A percentile compares a stretch with the other conserved stretches of the same genome.
phyloP scores from a whole-genome alignment of 2,329 filamentous ascomycete species.

The Beauveria varroae region DNA sequence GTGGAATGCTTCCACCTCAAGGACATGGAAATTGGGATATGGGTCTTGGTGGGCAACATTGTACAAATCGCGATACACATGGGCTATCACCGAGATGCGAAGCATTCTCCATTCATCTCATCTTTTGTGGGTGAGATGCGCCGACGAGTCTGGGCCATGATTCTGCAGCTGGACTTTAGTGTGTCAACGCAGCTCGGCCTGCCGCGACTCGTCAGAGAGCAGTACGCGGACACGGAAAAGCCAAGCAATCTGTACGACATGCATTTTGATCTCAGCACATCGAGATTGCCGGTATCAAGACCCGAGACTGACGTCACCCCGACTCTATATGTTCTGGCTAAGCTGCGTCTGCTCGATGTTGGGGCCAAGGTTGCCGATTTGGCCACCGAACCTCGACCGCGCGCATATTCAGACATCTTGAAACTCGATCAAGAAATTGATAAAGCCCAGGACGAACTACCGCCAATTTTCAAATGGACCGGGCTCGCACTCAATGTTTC shows the following conservation, averaged over 20 bases:
- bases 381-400: background rate
- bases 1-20: slow-evolving; percentile 13
- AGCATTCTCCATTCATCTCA: background rate
- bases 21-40: slow-evolving; percentile 27
- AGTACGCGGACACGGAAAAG: background rate
- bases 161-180: background rate
- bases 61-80: slow-evolving; percentile 30
- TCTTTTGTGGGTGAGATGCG: background rate
- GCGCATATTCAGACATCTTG: background rate
- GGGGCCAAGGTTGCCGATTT: background rate
- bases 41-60: slow-evolving; percentile 26
- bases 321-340: background rate
- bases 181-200: background rate
- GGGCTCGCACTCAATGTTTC: background rate
- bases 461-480: background rate
- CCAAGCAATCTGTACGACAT: background rate
- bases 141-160: background rate
- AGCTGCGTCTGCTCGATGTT: background rate
- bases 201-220: background rate
- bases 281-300: background rate
- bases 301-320: background rate
- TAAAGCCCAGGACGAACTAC: background rate
- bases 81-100: slow-evolving; percentile 36
- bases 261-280: background rate
- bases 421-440: background rate